Conservation (phyloP, 768 basidiomycete species). For the Boletus tomentosulus region DNA sequence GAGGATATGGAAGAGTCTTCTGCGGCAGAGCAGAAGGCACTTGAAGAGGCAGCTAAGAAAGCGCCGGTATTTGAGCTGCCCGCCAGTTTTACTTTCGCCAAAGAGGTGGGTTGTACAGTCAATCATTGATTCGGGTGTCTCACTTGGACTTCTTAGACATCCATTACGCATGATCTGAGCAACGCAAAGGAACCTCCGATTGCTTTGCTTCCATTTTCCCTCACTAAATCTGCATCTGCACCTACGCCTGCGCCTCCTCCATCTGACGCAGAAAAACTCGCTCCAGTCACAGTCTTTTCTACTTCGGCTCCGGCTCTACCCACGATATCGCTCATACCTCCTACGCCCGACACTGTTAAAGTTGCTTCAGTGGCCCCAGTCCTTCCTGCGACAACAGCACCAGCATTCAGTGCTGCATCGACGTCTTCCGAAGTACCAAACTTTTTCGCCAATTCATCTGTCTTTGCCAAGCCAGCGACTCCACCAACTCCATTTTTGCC, state of each 20-base stretch:
- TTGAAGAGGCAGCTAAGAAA: conserved; percentile 55
- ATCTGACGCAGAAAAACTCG: conserved; percentile 12
- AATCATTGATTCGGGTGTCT: background rate
- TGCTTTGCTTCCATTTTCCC: conserved; percentile 58
- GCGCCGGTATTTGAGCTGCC: conserved; percentile 58
- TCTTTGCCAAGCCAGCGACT: conserved; percentile 37
- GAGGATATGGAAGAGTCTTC: conserved; percentile 41
- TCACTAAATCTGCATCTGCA: conserved; percentile 36
- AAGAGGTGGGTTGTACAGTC: conserved; percentile 41
- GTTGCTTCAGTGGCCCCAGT: conserved; percentile 9
- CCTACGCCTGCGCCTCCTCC: conserved; percentile 1
- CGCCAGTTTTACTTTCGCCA: conserved; percentile 62
- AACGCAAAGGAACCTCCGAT: conserved; percentile 66
- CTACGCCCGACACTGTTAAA: conserved; percentile 24
- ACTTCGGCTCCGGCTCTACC: conserved; percentile 13
- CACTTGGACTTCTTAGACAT: conserved; percentile 23
- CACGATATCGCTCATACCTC: conserved; percentile 22
- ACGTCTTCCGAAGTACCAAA: conserved; percentile 44
- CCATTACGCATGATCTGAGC: conserved; percentile 38
- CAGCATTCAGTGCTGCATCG: conserved; percentile 1
- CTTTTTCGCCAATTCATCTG: conserved; percentile 57
- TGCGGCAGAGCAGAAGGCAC: conserved; percentile 40
- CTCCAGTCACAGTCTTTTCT: conserved; percentile 13
- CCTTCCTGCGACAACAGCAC: conserved; percentile 3
- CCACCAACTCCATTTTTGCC: conserved; percentile 23